Evolutionary conservation across 768 basidiomycete genomes (phyloP).

Genomic region (Hirschioporus abietinus): DNA sequence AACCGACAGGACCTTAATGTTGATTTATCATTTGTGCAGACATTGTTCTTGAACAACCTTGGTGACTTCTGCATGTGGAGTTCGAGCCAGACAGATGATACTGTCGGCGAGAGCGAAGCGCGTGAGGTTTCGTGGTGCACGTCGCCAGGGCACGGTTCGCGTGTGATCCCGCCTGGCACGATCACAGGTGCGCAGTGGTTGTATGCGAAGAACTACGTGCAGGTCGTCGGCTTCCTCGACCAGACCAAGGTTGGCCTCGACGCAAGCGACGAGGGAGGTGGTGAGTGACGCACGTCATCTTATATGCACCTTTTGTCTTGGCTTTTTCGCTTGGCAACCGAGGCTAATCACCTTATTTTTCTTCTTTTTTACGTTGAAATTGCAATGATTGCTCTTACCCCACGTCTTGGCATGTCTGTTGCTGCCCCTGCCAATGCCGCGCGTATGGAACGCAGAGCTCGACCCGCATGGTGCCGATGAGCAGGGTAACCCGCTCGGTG

Average conservation of each 20-base stretch:
- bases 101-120: conserved; percentile 20
- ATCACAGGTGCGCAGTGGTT: conserved; percentile 17
- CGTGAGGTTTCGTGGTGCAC: conserved; percentile 28
- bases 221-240: conserved; percentile 30
- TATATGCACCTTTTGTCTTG: conserved; percentile 3
- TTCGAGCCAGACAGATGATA: conserved; percentile 10
- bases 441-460: conserved; percentile 21
- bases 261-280: conserved; percentile 32
- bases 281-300: conserved; percentile 25
- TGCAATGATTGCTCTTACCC: not conserved
- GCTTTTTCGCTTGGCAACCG: not conserved
- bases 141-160: conserved; percentile 23
- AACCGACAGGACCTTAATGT: not conserved
- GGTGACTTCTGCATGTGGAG: conserved; percentile 18
- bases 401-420: not conserved
- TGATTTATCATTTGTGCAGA: not conserved
- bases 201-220: conserved; percentile 15
- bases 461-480: conserved; percentile 35
- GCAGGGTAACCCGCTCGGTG: conserved; percentile 30
- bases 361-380: not conserved
- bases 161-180: conserved; percentile 17
- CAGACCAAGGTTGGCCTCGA: conserved; percentile 34
- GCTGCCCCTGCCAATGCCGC: not conserved
- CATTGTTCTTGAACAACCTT: conserved; percentile 4
- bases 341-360: conserved; percentile 10